phyloP scores from a whole-genome alignment of 164 flowering plant genomes.

The Protea cynaroides region DNA sequence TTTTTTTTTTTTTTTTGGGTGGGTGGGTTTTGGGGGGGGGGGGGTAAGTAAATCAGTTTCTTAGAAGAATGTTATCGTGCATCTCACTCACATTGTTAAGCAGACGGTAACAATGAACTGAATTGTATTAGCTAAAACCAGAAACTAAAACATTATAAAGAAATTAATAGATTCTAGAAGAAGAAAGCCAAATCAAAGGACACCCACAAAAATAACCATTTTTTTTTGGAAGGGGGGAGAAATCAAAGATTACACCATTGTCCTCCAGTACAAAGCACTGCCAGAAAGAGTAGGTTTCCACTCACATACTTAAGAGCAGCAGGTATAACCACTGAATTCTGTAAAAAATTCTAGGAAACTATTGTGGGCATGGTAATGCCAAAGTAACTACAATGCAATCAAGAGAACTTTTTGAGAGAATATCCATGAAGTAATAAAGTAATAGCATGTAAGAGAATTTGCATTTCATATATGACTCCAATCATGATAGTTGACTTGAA shows the following conservation, averaged over 20 bases:
- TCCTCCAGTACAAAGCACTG: background rate
- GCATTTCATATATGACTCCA: background rate
- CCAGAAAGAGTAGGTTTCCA: background rate
- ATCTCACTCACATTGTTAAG: background rate
- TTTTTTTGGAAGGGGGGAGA: too few species aligned
- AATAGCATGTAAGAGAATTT: background rate
- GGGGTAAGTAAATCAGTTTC: too few species aligned
- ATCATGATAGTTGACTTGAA: background rate
- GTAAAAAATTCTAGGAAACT: background rate
- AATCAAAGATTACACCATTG: background rate
- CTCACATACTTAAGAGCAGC: background rate
- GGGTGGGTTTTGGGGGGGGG: too few species aligned
- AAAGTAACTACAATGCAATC: background rate
- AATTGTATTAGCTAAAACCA: background rate
- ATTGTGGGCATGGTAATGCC: background rate
- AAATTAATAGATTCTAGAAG: background rate
- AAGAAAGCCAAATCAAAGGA: too few species aligned
- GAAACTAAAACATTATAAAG: background rate
- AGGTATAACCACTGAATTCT: background rate
- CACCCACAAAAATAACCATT: too few species aligned
- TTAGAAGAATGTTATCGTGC: conserved; percentile 1
- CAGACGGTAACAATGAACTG: background rate
- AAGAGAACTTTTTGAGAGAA: background rate
- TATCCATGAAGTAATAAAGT: background rate
- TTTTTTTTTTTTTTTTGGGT: too few species aligned